phyloP scores from a whole-genome alignment of 495 filamentous ascomycete genomes.

The Aspergillus biplanus region DNA sequence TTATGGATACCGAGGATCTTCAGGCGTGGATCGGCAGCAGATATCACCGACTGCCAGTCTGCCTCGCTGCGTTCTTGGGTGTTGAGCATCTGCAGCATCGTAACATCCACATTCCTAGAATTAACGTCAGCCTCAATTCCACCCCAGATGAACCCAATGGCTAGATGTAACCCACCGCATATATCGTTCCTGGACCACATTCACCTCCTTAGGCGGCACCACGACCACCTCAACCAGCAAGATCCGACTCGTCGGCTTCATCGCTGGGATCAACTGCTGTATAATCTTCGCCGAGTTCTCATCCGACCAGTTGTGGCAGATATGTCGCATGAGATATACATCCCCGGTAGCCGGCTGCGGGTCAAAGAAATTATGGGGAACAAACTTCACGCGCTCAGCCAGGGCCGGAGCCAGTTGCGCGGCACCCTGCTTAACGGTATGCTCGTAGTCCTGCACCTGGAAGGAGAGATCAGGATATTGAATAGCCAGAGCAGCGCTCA shows the following conservation, averaged over 20 bases:
- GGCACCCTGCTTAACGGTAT: background rate
- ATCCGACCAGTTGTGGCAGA: conserved; percentile 3
- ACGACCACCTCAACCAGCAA: background rate
- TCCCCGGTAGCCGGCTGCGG: background rate
- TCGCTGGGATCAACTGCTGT: background rate
- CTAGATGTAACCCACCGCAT: background rate
- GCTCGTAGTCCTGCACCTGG: conserved; percentile 5
- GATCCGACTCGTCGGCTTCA: conserved; percentile 1
- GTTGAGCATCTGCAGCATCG: conserved; percentile 2
- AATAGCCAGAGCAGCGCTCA: background rate
- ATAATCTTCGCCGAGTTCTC: conserved; percentile 1
- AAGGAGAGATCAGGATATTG: background rate
- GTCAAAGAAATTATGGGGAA: background rate
- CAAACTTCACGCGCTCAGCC: background rate
- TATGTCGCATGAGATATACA: conserved; percentile 1
- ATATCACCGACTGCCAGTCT: background rate
- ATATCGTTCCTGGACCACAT: background rate
- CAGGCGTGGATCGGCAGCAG: background rate
- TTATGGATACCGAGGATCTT: conserved; percentile 1
- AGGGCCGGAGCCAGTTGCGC: background rate
- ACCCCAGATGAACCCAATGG: background rate
- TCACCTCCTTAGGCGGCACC: background rate
- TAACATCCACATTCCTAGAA: conserved; percentile 1
- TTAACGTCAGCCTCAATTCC: background rate
- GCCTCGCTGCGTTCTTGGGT: conserved; percentile 1